These are phyloP conservation scores for Calonectria montana DNA, from an alignment of 2,329 filamentous ascomycete genomes.

Conservation along the genomic window DNA sequence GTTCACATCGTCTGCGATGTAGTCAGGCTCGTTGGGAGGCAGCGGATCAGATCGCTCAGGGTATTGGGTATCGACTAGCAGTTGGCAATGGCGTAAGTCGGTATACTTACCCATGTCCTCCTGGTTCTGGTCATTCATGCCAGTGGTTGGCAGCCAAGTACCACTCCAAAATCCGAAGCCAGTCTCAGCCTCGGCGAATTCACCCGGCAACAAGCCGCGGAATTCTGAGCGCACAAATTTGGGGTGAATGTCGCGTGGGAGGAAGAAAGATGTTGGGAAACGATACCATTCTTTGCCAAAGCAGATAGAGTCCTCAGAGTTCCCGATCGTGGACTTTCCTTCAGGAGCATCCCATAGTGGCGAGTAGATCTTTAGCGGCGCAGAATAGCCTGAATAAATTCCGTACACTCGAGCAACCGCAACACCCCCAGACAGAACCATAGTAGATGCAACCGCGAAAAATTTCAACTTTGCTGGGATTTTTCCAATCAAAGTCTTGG, in stretches of 20 bases:
- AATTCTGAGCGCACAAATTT: constrained; percentile 96
- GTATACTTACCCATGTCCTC: constrained; percentile 91
- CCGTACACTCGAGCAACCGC: constrained; percentile 80
- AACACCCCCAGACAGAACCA: constrained; percentile 73
- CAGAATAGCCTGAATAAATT: constrained; percentile 83
- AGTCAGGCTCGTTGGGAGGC: constrained; percentile 82
- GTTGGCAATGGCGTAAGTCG: constrained; percentile 79
- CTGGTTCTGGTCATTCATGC: constrained; percentile 92
- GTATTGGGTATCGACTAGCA: constrained; percentile 89
- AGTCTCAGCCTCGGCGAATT: constrained; percentile 80
- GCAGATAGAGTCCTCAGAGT: constrained; percentile 78
- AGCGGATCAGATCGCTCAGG: constrained; percentile 61
- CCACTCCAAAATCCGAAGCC: constrained; percentile 82
- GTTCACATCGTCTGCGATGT: constrained; percentile 75
- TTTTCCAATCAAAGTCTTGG: constrained; percentile 74
- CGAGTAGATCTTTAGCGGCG: constrained; percentile 78
- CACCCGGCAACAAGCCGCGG: constrained; percentile 86
- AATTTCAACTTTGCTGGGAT: constrained; percentile 84
- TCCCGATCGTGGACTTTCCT: constrained; percentile 62
- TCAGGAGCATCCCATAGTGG: constrained; percentile 69
- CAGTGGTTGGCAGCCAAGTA: constrained; percentile 83
- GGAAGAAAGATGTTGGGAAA: constrained; percentile 92
- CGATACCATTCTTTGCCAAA: constrained; percentile 99
- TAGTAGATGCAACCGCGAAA: constrained; percentile 65
- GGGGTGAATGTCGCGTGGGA: constrained; percentile 84